Evolutionary conservation across 208 protist species (phyloP), one percentile per base, ranked within the genome.

Genomic region (Crithidia acanthocephali): DNA sequence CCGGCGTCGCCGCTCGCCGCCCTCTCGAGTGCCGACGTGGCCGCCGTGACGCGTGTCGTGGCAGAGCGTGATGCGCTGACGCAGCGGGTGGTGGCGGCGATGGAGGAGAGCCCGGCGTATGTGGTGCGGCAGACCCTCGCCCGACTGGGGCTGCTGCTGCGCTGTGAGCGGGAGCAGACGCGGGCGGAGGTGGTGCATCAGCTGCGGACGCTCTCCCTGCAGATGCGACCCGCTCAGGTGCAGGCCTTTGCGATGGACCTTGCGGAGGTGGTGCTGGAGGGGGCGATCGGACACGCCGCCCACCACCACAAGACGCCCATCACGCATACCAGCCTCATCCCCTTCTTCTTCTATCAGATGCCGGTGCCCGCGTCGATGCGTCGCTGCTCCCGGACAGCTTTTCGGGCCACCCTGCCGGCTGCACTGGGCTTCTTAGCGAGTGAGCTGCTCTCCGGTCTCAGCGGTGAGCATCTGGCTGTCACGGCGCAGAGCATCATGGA

Each of bases 201-300:
- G 37, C 76, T 94, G 42, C 89, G 86, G 42, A 83, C 80, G 2
- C 83, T 97, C 23, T 79, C 82, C n/a, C 68, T 91, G 58, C 86
- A 92, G 68, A 66, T 95, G 80, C 63, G 67, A 42, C 74, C 83
- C 13, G 40, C 42, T 0, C 81, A 89, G 33, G 57, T 86, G 33
- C 71, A 67, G 13, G 66, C 74, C 57, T 71, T 94, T 27, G 75
- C 80, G 28, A 37, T 77, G 62, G 86, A 87, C 51, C 52, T 97
- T 32, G 73, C 75, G 35, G 72, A 87, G 42, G 76, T 88, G 22
- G 83, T 95, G 40, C 55, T 91, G 53, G 86, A 92, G 61, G 83
- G 75, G 7, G 74, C 82, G 7, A 65, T 90, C 3, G 87, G 81
- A 22, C 73, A 80, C 57, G 66, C 72, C 27, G 59, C 56, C 10